phyloP scores from a whole-genome alignment of 345 rosid genomes.

The Populus simonii region DNA sequence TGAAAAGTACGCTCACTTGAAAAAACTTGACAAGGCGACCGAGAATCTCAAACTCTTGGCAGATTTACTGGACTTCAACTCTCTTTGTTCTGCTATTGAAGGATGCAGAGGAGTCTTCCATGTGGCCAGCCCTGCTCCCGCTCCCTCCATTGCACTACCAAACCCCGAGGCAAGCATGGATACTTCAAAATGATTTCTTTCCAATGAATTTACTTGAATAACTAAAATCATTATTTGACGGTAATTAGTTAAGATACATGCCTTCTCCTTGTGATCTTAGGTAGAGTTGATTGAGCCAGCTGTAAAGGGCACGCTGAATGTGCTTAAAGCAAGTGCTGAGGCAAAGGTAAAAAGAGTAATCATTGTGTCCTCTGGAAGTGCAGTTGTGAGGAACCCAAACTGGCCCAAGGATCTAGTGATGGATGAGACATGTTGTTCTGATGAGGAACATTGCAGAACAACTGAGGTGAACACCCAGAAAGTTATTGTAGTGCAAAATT shows the following conservation, averaged over 20 bases:
- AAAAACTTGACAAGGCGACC: slow-evolving; percentile 43
- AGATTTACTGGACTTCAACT: slow-evolving; percentile 22
- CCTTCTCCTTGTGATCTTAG: slow-evolving; percentile 18
- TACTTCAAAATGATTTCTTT: neutral
- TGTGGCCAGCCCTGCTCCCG: slow-evolving; percentile 64
- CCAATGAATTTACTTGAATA: neutral
- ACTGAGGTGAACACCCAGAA: slow-evolving; percentile 32
- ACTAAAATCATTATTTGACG: too few species aligned
- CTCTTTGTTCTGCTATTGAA: neutral
- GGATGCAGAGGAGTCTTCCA: slow-evolving; percentile 29
- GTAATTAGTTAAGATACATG: neutral
- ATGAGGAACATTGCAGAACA: slow-evolving; percentile 46
- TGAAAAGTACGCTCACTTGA: slow-evolving; percentile 42
- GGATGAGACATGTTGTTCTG: slow-evolving; percentile 67
- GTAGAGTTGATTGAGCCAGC: slow-evolving; percentile 63
- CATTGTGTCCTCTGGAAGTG: slow-evolving; percentile 54
- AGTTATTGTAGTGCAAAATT: neutral
- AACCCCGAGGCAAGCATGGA: slow-evolving; percentile 30
- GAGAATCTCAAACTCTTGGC: slow-evolving; percentile 64
- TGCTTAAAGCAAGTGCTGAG: slow-evolving; percentile 54
- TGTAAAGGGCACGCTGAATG: slow-evolving; percentile 64
- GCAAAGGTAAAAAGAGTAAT: slow-evolving; percentile 58
- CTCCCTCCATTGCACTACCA: slow-evolving; percentile 22
- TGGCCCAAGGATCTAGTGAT: slow-evolving; percentile 49
- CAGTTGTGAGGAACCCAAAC: slow-evolving; percentile 45